Evolutionary conservation across 331 rosid species (phyloP).

Genomic region (Cydonia oblonga): DNA sequence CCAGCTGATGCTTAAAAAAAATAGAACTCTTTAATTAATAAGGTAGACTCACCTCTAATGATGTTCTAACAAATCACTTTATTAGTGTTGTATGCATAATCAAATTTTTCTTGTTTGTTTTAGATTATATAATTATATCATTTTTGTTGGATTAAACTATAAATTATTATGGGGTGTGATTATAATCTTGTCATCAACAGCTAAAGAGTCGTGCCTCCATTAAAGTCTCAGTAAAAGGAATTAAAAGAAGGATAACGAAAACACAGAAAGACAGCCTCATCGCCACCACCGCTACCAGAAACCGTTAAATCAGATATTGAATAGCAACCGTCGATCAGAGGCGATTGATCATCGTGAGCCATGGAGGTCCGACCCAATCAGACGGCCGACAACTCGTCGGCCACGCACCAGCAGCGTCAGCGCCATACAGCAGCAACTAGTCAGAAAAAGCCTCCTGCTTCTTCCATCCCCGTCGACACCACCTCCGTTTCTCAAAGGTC

Average conservation of each 20-base stretch:
- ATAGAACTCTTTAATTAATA: too few species aligned
- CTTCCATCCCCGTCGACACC: slow-evolving; percentile 53
- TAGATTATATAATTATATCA: too few species aligned
- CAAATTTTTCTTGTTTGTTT: too few species aligned
- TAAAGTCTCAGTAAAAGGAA: neutral
- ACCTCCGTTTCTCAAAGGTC: slow-evolving; percentile 75
- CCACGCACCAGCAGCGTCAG: slow-evolving; percentile 28
- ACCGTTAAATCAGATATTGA: neutral
- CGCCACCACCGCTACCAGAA: neutral
- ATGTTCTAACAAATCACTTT: too few species aligned
- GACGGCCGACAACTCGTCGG: slow-evolving; percentile 48
- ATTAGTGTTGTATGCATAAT: too few species aligned
- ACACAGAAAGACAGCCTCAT: neutral
- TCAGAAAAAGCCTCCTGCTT: slow-evolving; percentile 32
- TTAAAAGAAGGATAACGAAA: neutral
- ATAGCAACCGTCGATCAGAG: neutral
- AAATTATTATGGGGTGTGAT: neutral
- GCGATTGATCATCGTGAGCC: slow-evolving; percentile 10
- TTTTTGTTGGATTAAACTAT: neutral
- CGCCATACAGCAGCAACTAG: slow-evolving; percentile 19
- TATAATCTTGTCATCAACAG: neutral
- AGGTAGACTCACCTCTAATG: too few species aligned
- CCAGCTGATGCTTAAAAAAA: too few species aligned
- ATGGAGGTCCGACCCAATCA: slow-evolving; percentile 74
- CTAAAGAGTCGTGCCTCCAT: neutral